Conservation (phyloP, 148 eudicot genomes). For the Bassia scoparia region DNA sequence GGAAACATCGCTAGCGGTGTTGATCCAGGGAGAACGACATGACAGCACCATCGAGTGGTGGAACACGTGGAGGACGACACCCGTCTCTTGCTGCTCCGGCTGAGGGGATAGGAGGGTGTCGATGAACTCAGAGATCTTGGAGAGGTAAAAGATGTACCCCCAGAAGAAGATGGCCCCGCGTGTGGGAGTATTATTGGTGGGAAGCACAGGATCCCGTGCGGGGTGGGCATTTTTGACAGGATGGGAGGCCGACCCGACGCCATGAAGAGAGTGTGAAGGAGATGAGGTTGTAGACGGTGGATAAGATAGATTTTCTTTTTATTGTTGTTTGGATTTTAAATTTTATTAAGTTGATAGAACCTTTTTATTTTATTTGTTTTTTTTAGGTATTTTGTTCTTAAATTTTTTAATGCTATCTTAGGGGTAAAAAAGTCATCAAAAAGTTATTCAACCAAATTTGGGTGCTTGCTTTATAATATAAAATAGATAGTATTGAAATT, state of each 20-base stretch:
- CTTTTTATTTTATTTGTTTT: no score
- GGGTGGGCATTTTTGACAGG: slow-evolving; percentile 37
- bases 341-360: no score
- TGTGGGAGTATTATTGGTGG: slow-evolving; percentile 37
- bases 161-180: slow-evolving; percentile 77
- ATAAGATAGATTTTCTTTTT: no score
- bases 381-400: no score
- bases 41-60: slow-evolving; percentile 71
- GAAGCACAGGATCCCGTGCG: slow-evolving; percentile 57
- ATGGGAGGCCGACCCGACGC: slow-evolving; percentile 58
- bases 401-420: no score
- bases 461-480: no score
- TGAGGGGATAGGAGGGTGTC: slow-evolving; percentile 57
- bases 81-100: slow-evolving; percentile 38
- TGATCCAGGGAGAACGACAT: slow-evolving; percentile 77
- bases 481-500: no score
- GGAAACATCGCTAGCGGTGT: slow-evolving; percentile 55
- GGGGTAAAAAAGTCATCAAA: no score
- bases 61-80: slow-evolving; percentile 84
- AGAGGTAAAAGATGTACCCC: slow-evolving; percentile 77
- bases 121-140: slow-evolving; percentile 64
- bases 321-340: no score
- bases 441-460: no score
- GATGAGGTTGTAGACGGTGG: slow-evolving; percentile 49
- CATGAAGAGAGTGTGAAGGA: slow-evolving; percentile 76